Conservation (phyloP, 2,329 filamentous ascomycete genomes). For the Neonectria hederae region DNA sequence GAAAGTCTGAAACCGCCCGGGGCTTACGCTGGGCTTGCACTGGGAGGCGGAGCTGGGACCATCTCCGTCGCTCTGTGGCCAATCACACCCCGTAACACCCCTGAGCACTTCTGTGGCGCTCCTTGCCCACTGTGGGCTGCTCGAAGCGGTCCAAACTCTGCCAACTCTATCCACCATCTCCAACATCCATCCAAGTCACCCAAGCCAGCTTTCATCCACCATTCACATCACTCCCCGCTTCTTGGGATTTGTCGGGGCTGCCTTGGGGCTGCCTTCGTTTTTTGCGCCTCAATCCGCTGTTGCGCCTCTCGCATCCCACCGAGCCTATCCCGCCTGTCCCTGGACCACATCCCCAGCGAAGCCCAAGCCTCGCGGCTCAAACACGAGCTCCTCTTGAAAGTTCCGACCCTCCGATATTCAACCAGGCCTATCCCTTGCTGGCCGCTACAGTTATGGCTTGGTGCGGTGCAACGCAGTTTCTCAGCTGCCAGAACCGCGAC, state of each 20-base stretch:
- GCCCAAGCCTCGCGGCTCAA: conserved; percentile 17
- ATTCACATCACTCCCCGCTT: conserved; percentile 15
- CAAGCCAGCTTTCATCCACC: conserved; percentile 11
- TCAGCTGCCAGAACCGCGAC: neutral
- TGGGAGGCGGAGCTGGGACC: conserved; percentile 8
- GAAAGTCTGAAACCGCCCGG: conserved; percentile 14
- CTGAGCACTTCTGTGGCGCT: conserved; percentile 9
- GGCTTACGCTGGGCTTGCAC: neutral
- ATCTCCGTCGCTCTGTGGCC: neutral
- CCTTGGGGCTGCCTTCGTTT: neutral
- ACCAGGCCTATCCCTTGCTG: conserved; percentile 1
- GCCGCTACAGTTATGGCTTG: neutral
- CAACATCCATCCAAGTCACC: neutral
- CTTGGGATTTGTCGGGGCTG: neutral
- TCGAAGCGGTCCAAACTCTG: neutral
- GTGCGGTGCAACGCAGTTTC: neutral
- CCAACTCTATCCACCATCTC: neutral
- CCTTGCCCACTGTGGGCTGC: neutral
- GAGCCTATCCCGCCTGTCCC: conserved; percentile 1
- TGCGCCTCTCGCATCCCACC: neutral
- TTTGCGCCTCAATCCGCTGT: conserved; percentile 1
- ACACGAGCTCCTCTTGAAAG: conserved; percentile 14
- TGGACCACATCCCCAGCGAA: conserved; percentile 1
- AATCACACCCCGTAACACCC: conserved; percentile 5
- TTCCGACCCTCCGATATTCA: conserved; percentile 4